Conservation (phyloP, 2,329 filamentous ascomycete species). For the Xylariaceae sp. region DNA sequence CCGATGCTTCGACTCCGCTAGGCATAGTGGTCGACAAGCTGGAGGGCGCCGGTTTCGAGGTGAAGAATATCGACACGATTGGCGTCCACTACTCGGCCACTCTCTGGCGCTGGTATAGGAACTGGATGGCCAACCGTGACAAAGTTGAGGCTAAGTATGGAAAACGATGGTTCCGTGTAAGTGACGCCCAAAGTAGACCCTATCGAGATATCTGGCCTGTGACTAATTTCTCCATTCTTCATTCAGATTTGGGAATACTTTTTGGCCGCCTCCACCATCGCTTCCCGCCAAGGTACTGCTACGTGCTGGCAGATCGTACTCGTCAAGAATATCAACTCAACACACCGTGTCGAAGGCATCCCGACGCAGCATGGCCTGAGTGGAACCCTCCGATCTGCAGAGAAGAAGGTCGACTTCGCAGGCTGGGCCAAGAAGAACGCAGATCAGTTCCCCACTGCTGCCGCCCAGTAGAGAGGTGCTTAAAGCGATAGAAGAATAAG, state of each 20-base stretch:
- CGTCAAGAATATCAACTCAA: slow-evolving; percentile 82
- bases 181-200: slow-evolving; percentile 33
- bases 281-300: slow-evolving; percentile 70
- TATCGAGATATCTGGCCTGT: neutral
- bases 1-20: slow-evolving; percentile 90
- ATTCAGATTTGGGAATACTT: slow-evolving; percentile 72
- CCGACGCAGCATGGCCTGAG: slow-evolving; percentile 62
- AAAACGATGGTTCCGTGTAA: slow-evolving; percentile 88
- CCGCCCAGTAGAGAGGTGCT: slow-evolving; percentile 21
- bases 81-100: slow-evolving; percentile 97
- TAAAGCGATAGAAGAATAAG: neutral
- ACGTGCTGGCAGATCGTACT: slow-evolving; percentile 77
- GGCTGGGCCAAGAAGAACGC: slow-evolving; percentile 35
- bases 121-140: slow-evolving; percentile 92
- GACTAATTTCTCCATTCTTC: slow-evolving; percentile 12
- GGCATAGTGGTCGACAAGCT: slow-evolving; percentile 82
- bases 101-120: slow-evolving; percentile 96
- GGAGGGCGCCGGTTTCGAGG: slow-evolving; percentile 83
- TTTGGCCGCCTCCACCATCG: slow-evolving; percentile 73
- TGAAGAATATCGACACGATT: slow-evolving; percentile 89
- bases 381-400: slow-evolving; percentile 51
- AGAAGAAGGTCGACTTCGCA: slow-evolving; percentile 31
- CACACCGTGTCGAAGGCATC: slow-evolving; percentile 72
- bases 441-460: slow-evolving; percentile 32
- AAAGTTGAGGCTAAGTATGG: slow-evolving; percentile 96